Base-by-base conservation (phyloP, 2,329 filamentous ascomycete species). In the Trichoderma sp. region DNA sequence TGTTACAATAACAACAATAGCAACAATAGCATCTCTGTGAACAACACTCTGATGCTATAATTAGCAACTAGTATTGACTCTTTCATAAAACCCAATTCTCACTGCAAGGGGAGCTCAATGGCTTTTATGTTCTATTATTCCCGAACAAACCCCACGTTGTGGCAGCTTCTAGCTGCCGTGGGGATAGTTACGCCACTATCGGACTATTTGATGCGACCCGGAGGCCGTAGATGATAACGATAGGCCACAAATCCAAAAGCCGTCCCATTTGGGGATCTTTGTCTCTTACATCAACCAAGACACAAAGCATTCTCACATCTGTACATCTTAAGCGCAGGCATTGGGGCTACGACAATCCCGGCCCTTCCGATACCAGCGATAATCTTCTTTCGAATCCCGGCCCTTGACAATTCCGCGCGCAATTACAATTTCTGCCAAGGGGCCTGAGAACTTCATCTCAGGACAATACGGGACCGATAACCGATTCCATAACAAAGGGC, bases 141-240 rank as follows among this genome's bases (percentile, higher is more conserved):
- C 68, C 59, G 68, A 53, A 65, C 38, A 38, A 64, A 73, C 69
- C 69, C 69, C 60, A 73, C 41, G 59, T 29, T 60, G 60, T 63
- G 63, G 69, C 69, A 73, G 41, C 29, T 65, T 56, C 53, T 73
- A 73, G 60, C 41, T 73, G 60, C 69, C 69, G 66, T 59, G 69
- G 41, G 59, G 69, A 64, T 56, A 64, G 41, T 38, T 73, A 56
- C 69, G 69, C 69, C 69, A 73, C 69, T 73, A 35, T 73, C 60
- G 60, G 60, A 21, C 60, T 63, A 18, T 63, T 38, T 73, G 29
- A 21, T 38, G 41, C 29, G 38, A 50, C 18, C 56, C 11, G 29
- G 38, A 72, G 69, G 9, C 53, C 31, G 67, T 71, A 33, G 50
- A 41, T 33, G 69, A 64, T 53, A 73, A 11, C 53, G 69, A 65